phyloP scores from a whole-genome alignment of 1,284 basidiomycete genomes.

The Trichosporon faecale region DNA sequence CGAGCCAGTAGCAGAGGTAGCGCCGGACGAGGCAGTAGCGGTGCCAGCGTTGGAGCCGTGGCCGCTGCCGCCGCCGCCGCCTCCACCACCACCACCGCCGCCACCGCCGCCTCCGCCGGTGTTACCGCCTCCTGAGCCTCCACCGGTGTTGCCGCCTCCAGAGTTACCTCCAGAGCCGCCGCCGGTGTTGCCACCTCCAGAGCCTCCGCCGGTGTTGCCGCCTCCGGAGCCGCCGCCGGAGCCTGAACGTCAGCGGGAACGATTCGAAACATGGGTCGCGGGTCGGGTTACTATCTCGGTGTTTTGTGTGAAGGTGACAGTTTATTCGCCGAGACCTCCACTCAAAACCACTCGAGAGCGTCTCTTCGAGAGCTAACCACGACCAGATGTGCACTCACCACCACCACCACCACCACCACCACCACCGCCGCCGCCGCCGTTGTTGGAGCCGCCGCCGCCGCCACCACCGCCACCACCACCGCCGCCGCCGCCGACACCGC shows the following conservation, averaged over 20 bases:
- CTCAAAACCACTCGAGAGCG: background rate
- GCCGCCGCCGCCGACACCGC: background rate
- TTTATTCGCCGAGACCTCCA: background rate
- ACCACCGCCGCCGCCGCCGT: background rate
- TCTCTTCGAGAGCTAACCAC: too few species aligned
- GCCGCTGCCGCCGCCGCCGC: background rate
- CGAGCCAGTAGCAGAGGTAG: background rate
- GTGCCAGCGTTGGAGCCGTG: background rate
- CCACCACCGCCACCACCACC: background rate
- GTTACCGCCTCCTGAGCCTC: background rate
- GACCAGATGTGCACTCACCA: background rate
- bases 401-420: background rate
- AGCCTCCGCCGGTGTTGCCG: background rate
- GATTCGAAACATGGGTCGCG: too few species aligned
- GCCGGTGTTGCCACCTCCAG: background rate
- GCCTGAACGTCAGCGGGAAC: background rate
- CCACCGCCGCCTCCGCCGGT: background rate
- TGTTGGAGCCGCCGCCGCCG: background rate
- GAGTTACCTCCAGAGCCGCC: background rate
- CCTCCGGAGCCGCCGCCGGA: background rate
- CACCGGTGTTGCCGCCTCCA: too few species aligned
- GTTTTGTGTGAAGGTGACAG: too few species aligned
- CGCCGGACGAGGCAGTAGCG: background rate
- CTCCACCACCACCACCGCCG: background rate
- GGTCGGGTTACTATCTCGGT: too few species aligned